Base-by-base conservation (phyloP, 139 green algal species). In the Edaphochlamys debaryana region DNA sequence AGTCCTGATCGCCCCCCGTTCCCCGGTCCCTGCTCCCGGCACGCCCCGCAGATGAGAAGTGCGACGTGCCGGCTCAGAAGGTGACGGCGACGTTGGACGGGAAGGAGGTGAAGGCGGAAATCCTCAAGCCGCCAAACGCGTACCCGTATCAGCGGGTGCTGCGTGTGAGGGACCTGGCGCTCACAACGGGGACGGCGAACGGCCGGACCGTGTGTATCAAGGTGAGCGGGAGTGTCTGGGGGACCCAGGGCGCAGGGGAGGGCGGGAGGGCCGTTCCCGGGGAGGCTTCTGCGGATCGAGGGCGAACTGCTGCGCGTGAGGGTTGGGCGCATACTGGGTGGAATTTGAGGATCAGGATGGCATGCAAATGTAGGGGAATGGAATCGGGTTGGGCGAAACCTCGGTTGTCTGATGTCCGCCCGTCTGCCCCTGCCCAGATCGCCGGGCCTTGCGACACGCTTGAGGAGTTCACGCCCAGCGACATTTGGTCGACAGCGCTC, bases 51-150 rank as follows among this genome's bases (percentile, higher is more conserved):
- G 72, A 38, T 29, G 23, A 27, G 36, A 23, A 23, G 2, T 79
- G 72, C 36, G 72, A 79, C 29, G 52, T 68, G 25, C 22, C 15
- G 9, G 27, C 2, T 15, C 32, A 40, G 72, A 42, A 37, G 42
- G 42, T 80, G 0, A 42, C 37, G 0, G 74, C 74, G 1, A 70
- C 74, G 17, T 8, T 80, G 11, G 70, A 80, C 74, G 56, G 56
- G 58, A 19, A 17, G 36, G 6, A 11, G 32, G 32, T 29, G 13
- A 6, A 27, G 20, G 74, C 52, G 6, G 74, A 30, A 27, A 80
- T 80, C 29, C 6, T 41, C 29, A 69, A 19, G 58, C 74, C 74
- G 60, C 58, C 74, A 5, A 70, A 69, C 60, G 74, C 58, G 5
- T 15, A 4, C 29, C 17, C 15, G 9, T 32, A n/a, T 25, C 72